Base-by-base conservation (phyloP, 192 early-diverging fungal genomes). In the Geosiphon pyriformis region DNA sequence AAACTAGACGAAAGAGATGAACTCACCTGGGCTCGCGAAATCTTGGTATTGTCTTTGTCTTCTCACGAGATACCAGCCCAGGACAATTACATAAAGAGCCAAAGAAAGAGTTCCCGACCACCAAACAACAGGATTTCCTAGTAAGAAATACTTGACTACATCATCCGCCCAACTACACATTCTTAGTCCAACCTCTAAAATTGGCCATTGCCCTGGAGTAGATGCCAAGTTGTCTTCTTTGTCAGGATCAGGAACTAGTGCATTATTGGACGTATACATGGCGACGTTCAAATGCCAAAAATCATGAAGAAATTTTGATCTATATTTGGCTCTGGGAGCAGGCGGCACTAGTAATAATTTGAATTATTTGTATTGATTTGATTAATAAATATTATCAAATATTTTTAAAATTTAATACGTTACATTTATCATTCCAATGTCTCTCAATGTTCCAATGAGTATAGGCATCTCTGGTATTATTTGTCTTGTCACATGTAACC, bases 191-290 rank as follows among this genome's bases (percentile, higher is more conserved):
- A 92, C 83, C 12, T 81, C 78, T 68, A 90, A 70, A 4, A 96
- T 72, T 26, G 94, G 97, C 95, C 95, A 99, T 58, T 98, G 88
- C 34, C 72, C 80, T 0, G 97, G 94, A 33, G 72, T 57, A 12
- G 93, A 95, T 10, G 90, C 85, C 1, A 98, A 69, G 0, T 69
- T 63, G 69, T 95, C 95, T 67, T 92, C 85, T 76, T 95, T 96
- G 76, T 97, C 92, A 18, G 87, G 88, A 71, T 97, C 92, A 0
- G 92, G 92, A 35, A 91, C 82, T 63, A 99, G 75, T 8, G 94
- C 95, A 70, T 98, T 99, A 82, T 99, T 99, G 18, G 89, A 88
- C 1, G 88, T 89, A 87, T 92, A 95, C 96, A 98, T 98, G 18
- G 89, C 92, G 12, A 91, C 84, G 70, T 98, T 98, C 62, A 97